These are phyloP conservation scores for Hygrophoropsis aurantiaca DNA, from an alignment of 768 basidiomycete genomes.

Conservation along the genomic window DNA sequence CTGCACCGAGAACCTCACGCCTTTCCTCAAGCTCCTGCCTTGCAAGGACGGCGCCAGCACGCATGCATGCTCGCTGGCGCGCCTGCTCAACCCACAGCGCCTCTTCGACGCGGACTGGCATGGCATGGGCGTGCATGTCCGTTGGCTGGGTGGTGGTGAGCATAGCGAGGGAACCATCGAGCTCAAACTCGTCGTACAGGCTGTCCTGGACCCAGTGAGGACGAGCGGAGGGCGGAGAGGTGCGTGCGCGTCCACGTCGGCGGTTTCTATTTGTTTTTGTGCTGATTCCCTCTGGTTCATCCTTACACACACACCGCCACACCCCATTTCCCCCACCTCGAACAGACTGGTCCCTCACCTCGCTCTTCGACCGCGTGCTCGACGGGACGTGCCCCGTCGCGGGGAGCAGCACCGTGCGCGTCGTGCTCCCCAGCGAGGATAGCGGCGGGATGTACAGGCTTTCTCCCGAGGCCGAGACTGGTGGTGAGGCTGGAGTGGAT, in stretches of 20 bases:
- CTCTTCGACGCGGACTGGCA: constrained; percentile 94
- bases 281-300: too few species aligned
- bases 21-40: constrained; percentile 91
- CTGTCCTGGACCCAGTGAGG: constrained; percentile 78
- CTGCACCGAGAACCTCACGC: constrained; percentile 97
- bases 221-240: constrained; percentile 54
- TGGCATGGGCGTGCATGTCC: constrained; percentile 78
- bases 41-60: constrained; percentile 89
- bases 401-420: constrained; percentile 50
- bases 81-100: constrained; percentile 78
- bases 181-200: constrained; percentile 68
- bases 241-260: too few species aligned
- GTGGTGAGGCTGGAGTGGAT: too few species aligned
- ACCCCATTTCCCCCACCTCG: too few species aligned
- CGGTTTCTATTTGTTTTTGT: too few species aligned
- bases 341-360: constrained; percentile 80
- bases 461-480: constrained; percentile 49
- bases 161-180: too few species aligned
- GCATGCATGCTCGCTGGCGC: too few species aligned
- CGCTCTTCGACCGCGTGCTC: constrained; percentile 67
- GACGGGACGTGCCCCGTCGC: constrained; percentile 72
- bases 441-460: constrained; percentile 46
- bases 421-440: constrained; percentile 44
- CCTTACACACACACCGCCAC: too few species aligned
- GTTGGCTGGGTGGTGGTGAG: constrained; percentile 50